Evolutionary conservation across 225 moss, liverwort and hornwort genomes (phyloP).

Genomic region (Sphagnum tenellum): DNA sequence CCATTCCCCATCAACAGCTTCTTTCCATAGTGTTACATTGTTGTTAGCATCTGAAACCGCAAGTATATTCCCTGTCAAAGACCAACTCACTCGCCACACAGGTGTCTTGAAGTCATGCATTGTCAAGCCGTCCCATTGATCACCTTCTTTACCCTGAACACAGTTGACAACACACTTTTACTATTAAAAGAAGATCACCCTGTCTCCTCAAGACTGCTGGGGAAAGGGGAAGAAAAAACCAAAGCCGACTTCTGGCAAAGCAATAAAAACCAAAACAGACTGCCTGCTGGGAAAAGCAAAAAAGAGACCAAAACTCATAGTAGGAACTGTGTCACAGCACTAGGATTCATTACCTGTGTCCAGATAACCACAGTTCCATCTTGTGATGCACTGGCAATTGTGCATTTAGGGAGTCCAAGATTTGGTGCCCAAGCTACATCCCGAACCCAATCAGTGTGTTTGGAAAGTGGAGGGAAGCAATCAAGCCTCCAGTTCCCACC

Average conservation of each 20-base stretch:
- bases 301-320: not conserved
- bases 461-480: slow-evolving; percentile 87
- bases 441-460: slow-evolving; percentile 82
- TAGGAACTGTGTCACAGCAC: not conserved
- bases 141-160: slow-evolving; percentile 63
- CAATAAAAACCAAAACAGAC: not conserved
- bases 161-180: not conserved
- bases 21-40: slow-evolving; percentile 85
- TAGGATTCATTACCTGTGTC: slow-evolving; percentile 53
- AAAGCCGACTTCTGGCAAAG: too few species aligned
- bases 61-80: slow-evolving; percentile 78
- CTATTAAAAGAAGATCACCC: too few species aligned
- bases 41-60: slow-evolving; percentile 75
- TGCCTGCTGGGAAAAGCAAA: not conserved
- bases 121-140: slow-evolving; percentile 72
- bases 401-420: slow-evolving; percentile 76
- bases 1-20: slow-evolving; percentile 91
- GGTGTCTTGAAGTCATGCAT: slow-evolving; percentile 79
- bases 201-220: too few species aligned
- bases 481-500: slow-evolving; percentile 81
- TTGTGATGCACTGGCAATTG: slow-evolving; percentile 91
- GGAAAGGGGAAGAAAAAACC: not conserved
- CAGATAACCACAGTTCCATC: slow-evolving; percentile 88
- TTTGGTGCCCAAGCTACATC: slow-evolving; percentile 94
- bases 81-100: slow-evolving; percentile 95